These are phyloP conservation scores for Camillea tinctor DNA, from an alignment of 2,329 filamentous ascomycete genomes.

Conservation along the genomic window DNA sequence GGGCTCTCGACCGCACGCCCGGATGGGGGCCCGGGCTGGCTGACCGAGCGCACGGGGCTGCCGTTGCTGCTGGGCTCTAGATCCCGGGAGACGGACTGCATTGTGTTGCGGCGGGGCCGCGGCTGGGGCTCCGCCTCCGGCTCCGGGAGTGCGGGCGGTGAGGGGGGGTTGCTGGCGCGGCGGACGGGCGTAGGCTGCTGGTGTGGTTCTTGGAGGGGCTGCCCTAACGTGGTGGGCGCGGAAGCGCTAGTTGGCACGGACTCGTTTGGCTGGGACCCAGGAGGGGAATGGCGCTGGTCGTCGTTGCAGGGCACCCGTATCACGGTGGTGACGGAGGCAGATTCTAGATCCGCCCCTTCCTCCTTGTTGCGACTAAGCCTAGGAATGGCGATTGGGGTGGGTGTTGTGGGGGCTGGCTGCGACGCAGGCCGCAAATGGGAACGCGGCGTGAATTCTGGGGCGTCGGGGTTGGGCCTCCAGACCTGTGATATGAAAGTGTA, in stretches of 20 bases:
- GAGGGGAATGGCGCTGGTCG: conserved; percentile 6
- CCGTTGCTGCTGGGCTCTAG: conserved; percentile 24
- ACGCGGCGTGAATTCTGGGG: conserved; percentile 54
- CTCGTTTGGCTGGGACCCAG: no score
- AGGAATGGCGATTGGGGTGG: conserved; percentile 25
- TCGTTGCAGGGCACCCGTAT: conserved; percentile 11
- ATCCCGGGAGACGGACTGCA: conserved; percentile 25
- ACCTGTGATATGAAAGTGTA: conserved; percentile 42
- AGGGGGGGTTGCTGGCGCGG: no score
- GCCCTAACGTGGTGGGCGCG: no score
- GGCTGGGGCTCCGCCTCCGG: conserved; percentile 11
- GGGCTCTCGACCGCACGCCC: conserved; percentile 6
- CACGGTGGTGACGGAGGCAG: conserved; percentile 19
- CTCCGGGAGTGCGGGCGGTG: no score
- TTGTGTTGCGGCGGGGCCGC: conserved; percentile 28
- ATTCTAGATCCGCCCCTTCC: conserved; percentile 17
- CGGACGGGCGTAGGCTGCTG: no score
- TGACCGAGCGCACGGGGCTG: conserved; percentile 28
- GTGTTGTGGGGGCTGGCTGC: conserved; percentile 11
- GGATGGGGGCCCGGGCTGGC: conserved; percentile 22
- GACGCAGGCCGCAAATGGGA: conserved; percentile 33
- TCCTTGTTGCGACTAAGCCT: no score
- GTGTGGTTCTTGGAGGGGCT: no score
- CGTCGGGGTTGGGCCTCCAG: conserved; percentile 55
- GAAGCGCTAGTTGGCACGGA: no score